Conservation (phyloP, 1,139 yeast genomes). For the Meyerozyma elateridarum region DNA sequence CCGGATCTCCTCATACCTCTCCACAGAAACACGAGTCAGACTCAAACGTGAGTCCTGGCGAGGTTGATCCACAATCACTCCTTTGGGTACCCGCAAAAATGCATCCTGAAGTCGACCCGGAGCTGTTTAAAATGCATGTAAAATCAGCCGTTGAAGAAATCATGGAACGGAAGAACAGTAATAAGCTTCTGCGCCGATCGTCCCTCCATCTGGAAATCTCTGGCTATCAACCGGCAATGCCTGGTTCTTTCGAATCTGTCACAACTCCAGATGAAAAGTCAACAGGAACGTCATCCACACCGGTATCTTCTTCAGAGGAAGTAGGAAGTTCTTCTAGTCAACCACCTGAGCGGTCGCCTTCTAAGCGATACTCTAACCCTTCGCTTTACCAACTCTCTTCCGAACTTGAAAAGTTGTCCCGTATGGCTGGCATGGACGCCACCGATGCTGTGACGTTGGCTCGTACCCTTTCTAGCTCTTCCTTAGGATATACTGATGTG, state of each 20-base stretch:
- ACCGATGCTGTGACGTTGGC: constrained; percentile 74
- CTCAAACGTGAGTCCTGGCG: neutral
- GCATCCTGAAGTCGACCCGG: constrained; percentile 93
- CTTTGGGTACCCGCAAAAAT: constrained; percentile 95
- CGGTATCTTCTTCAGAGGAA: neutral
- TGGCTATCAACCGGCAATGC: too few species aligned
- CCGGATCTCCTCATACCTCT: constrained; percentile 1
- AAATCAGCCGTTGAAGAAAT: constrained; percentile 76
- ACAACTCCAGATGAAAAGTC: neutral
- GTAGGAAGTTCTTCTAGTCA: neutral
- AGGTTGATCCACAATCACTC: constrained; percentile 11
- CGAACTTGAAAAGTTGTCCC: constrained; percentile 62
- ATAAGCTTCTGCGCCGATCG: constrained; percentile 28
- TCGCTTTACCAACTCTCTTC: constrained; percentile 63
- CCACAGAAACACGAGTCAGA: neutral
- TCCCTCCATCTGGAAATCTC: too few species aligned
- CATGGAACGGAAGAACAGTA: constrained; percentile 41
- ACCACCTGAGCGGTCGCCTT: neutral
- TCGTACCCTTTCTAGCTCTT: constrained; percentile 58
- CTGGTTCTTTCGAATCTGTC: neutral
- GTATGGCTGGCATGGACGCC: constrained; percentile 68
- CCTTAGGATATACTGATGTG: constrained; percentile 52
- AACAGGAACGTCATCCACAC: neutral
- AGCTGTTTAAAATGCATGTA: constrained; percentile 79
- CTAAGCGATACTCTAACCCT: constrained; percentile 35